Conservation (phyloP, 768 basidiomycete genomes). For the Boletus huronensis region DNA sequence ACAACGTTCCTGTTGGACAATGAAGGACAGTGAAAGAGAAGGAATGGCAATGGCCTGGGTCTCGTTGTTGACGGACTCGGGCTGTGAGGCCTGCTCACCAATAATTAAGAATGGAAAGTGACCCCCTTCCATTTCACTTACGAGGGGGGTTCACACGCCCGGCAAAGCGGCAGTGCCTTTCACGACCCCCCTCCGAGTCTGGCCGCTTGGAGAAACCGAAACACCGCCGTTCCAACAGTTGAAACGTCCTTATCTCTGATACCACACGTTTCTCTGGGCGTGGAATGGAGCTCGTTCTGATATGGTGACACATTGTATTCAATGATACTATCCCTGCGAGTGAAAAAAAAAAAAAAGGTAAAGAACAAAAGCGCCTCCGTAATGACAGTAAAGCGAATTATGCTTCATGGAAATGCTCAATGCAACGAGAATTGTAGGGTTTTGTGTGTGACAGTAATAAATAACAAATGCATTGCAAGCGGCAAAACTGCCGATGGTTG, state of each 20-base stretch:
- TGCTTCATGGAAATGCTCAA: constrained; percentile 27
- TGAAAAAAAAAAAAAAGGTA: constrained; percentile 8
- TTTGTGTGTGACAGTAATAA: constrained; percentile 29
- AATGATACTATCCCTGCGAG: constrained; percentile 15
- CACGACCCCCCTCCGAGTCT: neutral
- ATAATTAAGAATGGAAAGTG: constrained; percentile 22
- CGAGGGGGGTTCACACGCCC: constrained; percentile 12
- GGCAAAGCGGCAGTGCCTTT: neutral
- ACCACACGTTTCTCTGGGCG: neutral
- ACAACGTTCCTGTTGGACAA: constrained; percentile 12
- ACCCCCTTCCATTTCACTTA: constrained; percentile 26
- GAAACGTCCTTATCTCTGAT: neutral
- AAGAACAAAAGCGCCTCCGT: constrained; percentile 7
- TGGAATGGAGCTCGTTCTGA: neutral
- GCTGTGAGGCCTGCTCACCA: constrained; percentile 23
- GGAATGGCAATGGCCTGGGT: constrained; percentile 18
- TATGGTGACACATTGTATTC: constrained; percentile 14
- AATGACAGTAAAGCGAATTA: constrained; percentile 21
- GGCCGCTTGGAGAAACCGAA: neutral
- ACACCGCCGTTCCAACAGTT: neutral
- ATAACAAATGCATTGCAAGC: constrained; percentile 34
- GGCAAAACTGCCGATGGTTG: constrained; percentile 26
- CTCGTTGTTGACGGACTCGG: constrained; percentile 23
- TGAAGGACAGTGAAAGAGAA: constrained; percentile 21
- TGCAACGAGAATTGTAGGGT: constrained; percentile 22